phyloP scores from a whole-genome alignment of 2,329 filamentous ascomycete species.

The Helotiales sp. region DNA sequence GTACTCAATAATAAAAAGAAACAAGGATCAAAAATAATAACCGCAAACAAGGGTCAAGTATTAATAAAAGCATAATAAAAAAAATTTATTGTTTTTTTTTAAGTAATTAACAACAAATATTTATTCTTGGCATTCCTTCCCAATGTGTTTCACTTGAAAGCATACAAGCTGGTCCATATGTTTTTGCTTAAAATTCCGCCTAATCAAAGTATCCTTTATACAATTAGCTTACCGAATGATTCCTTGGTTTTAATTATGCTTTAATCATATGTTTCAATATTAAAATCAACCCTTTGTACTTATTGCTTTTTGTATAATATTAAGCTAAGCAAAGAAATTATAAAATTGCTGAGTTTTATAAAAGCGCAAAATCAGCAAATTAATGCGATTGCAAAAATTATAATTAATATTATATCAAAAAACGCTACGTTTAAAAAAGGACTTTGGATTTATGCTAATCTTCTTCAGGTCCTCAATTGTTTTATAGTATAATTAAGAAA shows the following conservation, averaged over 20 bases:
- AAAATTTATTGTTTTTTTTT: neutral
- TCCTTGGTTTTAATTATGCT: neutral
- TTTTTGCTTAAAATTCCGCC: slow-evolving; percentile 8
- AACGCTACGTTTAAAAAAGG: neutral
- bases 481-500: neutral
- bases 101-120: too few species aligned
- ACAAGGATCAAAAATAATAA: neutral
- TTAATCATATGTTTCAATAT: neutral
- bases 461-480: neutral
- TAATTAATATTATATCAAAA: neutral
- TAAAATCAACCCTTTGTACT: neutral
- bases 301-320: neutral
- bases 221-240: neutral
- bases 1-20: neutral
- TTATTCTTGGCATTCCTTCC: neutral
- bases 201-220: slow-evolving; percentile 5
- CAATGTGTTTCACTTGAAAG: neutral
- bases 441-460: neutral
- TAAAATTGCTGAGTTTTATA: neutral
- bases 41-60: neutral
- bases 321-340: neutral
- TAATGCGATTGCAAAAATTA: neutral
- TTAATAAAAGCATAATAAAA: neutral
- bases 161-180: slow-evolving; percentile 12
- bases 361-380: neutral